Conservation (phyloP, 495 filamentous ascomycete genomes). For the Aspergillus asperescens region DNA sequence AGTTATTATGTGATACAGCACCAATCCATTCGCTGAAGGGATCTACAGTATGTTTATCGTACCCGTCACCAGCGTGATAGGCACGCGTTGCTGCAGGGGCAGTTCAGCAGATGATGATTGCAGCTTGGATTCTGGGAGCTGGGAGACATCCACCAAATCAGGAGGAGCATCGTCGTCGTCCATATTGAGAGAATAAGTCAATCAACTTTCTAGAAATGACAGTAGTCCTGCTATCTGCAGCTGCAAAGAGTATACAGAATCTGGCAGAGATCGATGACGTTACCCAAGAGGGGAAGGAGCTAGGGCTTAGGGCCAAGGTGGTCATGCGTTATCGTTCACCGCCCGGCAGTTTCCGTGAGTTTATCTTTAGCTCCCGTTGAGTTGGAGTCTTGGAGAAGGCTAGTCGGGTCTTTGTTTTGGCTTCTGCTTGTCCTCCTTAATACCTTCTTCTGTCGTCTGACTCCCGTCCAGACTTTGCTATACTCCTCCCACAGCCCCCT, state of each 20-base stretch:
- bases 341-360: slow-evolving; percentile 14
- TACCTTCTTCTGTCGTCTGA: slow-evolving; percentile 17
- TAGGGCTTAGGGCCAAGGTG: slow-evolving; percentile 40
- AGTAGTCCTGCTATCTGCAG: slow-evolving; percentile 3
- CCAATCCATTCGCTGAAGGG: not conserved
- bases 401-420: slow-evolving; percentile 4
- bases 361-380: slow-evolving; percentile 21
- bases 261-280: slow-evolving; percentile 29
- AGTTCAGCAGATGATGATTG: slow-evolving; percentile 32
- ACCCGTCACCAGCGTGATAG: slow-evolving; percentile 94
- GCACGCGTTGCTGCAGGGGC: slow-evolving; percentile 56
- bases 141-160: slow-evolving; percentile 57
- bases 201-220: not conserved
- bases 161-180: slow-evolving; percentile 72
- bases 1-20: not conserved
- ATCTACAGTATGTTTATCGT: slow-evolving; percentile 20
- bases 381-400: slow-evolving; percentile 11
- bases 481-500: slow-evolving; percentile 3
- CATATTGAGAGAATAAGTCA: slow-evolving; percentile 16
- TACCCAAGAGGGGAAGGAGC: slow-evolving; percentile 24
- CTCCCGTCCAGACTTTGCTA: slow-evolving; percentile 18
- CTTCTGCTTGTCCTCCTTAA: not conserved
- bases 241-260: not conserved
- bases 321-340: slow-evolving; percentile 23
- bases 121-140: slow-evolving; percentile 26